A percentile compares a stretch with the other conserved stretches of the same genome.
Conservation (phyloP, 176 grass and related monocot genomes). For the Rhipidocladum racemiflorum region DNA sequence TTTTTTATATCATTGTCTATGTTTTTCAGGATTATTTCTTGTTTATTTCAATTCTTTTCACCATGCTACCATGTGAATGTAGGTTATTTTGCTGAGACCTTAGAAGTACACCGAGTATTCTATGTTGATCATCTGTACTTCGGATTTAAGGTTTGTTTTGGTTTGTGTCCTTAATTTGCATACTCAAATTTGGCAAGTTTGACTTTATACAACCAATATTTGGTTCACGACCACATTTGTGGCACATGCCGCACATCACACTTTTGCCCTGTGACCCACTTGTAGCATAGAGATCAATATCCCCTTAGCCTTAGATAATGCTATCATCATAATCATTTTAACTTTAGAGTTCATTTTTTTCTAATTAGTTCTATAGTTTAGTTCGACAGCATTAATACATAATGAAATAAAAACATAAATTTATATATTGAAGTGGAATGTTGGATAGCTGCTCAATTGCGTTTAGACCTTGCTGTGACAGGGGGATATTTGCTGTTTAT, state of each 20-base stretch:
- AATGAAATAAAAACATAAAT: background rate
- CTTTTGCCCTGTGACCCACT: background rate
- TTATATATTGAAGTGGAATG: background rate
- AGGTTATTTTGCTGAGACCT: background rate
- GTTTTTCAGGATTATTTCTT: background rate
- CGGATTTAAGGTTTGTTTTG: background rate
- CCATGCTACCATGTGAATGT: background rate
- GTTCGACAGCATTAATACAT: background rate
- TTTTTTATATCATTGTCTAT: background rate
- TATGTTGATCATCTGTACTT: background rate
- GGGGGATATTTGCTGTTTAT: too few species aligned
- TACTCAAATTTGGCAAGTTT: background rate
- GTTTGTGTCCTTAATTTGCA: background rate
- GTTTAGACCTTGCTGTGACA: background rate
- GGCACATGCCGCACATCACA: background rate
- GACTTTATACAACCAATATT: background rate
- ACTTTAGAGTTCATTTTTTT: background rate
- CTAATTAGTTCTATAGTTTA: background rate
- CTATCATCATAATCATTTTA: background rate
- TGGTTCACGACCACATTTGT: background rate
- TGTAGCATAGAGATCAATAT: background rate
- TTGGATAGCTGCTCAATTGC: background rate
- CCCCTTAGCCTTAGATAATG: conserved; percentile 3
- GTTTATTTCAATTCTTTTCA: background rate
- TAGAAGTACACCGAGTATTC: background rate